phyloP scores from a whole-genome alignment of 148 eudicot species.

The Agrostemma githago region DNA sequence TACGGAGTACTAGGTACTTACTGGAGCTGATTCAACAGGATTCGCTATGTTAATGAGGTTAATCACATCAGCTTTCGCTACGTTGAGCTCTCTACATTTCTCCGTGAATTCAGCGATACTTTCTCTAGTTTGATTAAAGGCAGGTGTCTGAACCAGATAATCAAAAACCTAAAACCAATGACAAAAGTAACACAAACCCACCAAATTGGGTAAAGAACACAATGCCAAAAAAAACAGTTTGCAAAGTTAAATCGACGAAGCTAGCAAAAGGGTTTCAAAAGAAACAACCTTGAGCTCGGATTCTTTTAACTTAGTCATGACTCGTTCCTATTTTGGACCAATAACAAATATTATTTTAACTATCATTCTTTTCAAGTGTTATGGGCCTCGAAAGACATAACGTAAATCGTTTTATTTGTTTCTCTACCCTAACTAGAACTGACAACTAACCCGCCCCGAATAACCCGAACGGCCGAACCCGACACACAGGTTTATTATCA shows the following conservation, averaged over 20 bases:
- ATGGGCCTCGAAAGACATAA: no score
- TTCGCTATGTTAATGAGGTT: constrained; percentile 63
- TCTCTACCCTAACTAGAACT: no score
- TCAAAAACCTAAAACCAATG: constrained; percentile 59
- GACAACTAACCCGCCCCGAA: no score
- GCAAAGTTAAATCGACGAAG: not conserved
- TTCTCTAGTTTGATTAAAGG: constrained; percentile 59
- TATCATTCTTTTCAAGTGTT: no score
- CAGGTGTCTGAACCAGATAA: constrained; percentile 61
- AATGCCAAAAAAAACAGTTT: not conserved
- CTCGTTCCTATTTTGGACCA: no score
- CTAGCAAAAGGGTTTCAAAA: not conserved
- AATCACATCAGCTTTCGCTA: constrained; percentile 61
- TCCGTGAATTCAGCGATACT: constrained; percentile 36
- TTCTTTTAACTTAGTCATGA: constrained; percentile 31
- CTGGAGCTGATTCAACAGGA: constrained; percentile 52
- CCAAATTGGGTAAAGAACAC: not conserved
- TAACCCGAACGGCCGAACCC: no score
- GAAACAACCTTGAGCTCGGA: constrained; percentile 60
- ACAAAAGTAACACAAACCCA: not conserved
- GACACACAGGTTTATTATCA: no score
- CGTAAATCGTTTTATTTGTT: no score
- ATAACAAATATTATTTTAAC: no score
- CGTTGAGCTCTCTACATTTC: constrained; percentile 42
- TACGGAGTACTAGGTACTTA: constrained; percentile 26